Conservation (phyloP, 176 grass and related monocot species). For the Aegilops speltoides region DNA sequence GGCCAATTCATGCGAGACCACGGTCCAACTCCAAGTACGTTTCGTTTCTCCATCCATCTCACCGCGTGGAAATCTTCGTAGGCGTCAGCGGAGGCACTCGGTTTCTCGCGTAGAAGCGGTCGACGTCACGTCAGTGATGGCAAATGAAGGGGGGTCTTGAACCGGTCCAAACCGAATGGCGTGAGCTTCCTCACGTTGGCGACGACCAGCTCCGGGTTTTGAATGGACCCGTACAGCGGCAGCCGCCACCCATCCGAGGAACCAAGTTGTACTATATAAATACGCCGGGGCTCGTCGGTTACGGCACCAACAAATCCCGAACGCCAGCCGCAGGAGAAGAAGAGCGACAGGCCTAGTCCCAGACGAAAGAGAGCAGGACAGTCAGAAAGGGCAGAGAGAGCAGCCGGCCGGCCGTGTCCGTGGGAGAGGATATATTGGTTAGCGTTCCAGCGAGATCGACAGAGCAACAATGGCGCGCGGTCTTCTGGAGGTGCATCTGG, state of each 20-base stretch:
- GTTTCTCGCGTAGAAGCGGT: background rate
- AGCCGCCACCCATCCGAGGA: background rate
- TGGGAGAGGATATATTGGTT: background rate
- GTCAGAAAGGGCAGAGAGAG: background rate
- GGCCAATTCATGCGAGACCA: no score
- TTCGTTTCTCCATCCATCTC: background rate
- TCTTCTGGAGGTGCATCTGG: constrained; percentile 72
- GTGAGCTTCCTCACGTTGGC: background rate
- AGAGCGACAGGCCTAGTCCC: background rate
- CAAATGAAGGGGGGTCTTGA: background rate
- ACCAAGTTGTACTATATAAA: background rate
- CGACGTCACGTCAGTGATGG: no score
- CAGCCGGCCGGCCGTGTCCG: background rate
- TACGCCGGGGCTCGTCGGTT: background rate
- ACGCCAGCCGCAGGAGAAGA: background rate
- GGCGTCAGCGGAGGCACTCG: background rate
- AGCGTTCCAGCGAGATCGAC: background rate
- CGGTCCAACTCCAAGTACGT: background rate
- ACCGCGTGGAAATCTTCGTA: background rate
- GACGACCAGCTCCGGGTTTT: background rate
- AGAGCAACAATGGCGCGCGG: constrained; percentile 61
- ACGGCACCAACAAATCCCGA: background rate
- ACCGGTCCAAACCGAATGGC: background rate
- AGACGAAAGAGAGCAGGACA: background rate
- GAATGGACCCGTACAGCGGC: background rate